phyloP scores from a whole-genome alignment of 345 rosid species.

The Moricandia arvensis region DNA sequence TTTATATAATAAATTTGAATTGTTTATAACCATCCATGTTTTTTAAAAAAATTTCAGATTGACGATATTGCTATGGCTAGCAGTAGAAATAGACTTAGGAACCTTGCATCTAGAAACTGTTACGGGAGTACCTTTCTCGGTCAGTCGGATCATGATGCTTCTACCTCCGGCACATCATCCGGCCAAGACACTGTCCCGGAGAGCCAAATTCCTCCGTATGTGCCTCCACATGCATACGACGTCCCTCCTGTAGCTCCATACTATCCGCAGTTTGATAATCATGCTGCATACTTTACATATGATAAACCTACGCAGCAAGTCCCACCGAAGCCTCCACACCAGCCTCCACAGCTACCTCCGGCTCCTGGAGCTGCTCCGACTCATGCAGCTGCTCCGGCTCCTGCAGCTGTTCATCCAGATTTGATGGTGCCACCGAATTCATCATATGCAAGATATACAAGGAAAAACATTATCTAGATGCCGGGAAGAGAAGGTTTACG shows the following conservation, averaged over 20 bases:
- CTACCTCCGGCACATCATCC: not conserved
- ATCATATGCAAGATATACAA: too few species aligned
- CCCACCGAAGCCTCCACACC: not conserved
- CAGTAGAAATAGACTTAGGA: not conserved
- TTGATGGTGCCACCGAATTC: too few species aligned
- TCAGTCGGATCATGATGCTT: not conserved
- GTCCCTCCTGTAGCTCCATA: not conserved
- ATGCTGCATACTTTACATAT: not conserved
- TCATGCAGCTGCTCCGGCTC: too few species aligned
- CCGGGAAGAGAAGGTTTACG: too few species aligned
- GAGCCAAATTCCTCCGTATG: too few species aligned
- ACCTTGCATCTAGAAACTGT: not conserved
- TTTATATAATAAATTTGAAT: not conserved
- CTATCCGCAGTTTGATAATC: not conserved
- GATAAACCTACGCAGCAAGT: too few species aligned
- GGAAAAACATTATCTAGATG: too few species aligned
- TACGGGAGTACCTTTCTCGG: not conserved
- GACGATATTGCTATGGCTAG: not conserved
- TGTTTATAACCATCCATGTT: not conserved
- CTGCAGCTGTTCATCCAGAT: not conserved
- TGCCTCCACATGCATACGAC: not conserved
- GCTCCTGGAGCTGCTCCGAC: too few species aligned
- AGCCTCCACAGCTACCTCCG: too few species aligned
- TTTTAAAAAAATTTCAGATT: too few species aligned
- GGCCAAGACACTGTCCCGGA: not conserved